These are phyloP conservation scores for Xylaria flabelliformis DNA, from an alignment of 495 filamentous ascomycete genomes.

Conservation along the genomic window DNA sequence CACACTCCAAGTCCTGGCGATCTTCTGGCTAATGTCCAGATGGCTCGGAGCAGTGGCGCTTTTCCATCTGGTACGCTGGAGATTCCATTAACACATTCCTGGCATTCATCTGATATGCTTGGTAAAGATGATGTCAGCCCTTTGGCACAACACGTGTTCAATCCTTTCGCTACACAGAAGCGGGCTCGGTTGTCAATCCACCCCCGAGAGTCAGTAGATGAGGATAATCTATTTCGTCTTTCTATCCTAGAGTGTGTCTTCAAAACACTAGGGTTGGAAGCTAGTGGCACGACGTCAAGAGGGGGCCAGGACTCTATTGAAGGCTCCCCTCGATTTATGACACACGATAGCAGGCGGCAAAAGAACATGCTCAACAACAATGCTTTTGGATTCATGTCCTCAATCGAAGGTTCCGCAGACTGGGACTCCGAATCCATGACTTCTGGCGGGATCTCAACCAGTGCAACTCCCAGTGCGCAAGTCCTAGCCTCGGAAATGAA, in stretches of 20 bases:
- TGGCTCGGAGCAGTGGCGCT: constrained; percentile 63
- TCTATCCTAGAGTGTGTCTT: constrained; percentile 95
- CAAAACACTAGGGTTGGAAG: constrained; percentile 87
- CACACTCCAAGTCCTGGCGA: constrained; percentile 73
- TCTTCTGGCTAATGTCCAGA: constrained; percentile 78
- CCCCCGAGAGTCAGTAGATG: constrained; percentile 78
- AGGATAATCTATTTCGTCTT: constrained; percentile 85
- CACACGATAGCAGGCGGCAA: constrained; percentile 82
- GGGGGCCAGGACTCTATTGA: constrained; percentile 73
- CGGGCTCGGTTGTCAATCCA: constrained; percentile 61
- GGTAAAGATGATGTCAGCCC: constrained; percentile 54
- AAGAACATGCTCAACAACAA: constrained; percentile 82
- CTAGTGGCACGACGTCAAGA: constrained; percentile 66
- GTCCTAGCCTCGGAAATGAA: constrained; percentile 74
- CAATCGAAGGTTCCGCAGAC: constrained; percentile 80
- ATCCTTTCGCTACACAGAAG: constrained; percentile 64
- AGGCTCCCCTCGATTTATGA: constrained; percentile 81
- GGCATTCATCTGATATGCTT: constrained; percentile 36
- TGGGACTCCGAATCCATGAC: constrained; percentile 87
- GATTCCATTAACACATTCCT: constrained; percentile 48
- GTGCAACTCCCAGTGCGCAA: constrained; percentile 51
- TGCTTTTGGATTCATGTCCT: constrained; percentile 94
- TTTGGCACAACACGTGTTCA: constrained; percentile 62
- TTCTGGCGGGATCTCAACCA: constrained; percentile 59
- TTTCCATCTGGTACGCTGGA: constrained; percentile 41